Conservation (phyloP, 2,329 filamentous ascomycete species). For the Epichloe sp. region DNA sequence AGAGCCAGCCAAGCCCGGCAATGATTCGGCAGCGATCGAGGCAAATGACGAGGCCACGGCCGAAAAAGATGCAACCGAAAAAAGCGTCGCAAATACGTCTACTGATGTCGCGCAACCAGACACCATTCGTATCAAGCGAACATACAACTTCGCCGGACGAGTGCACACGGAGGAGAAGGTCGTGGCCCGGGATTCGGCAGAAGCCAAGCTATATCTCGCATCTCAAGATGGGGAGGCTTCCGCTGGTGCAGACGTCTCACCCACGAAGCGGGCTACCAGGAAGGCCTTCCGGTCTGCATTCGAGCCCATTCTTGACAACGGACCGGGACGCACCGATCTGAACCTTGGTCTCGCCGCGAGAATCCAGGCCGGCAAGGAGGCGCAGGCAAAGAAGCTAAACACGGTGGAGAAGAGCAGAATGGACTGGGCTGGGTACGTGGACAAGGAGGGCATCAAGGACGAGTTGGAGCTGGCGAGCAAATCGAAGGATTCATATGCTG, state of each 20-base stretch:
- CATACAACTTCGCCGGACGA: slow-evolving; percentile 63
- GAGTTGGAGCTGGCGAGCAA: slow-evolving; percentile 52
- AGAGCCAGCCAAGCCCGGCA: slow-evolving; percentile 5
- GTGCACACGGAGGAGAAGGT: slow-evolving; percentile 60
- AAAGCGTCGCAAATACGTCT: background rate
- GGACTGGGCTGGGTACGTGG: slow-evolving; percentile 61
- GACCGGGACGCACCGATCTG: slow-evolving; percentile 38
- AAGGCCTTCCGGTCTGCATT: slow-evolving; percentile 50
- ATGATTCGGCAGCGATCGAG: background rate
- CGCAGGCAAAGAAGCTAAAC: slow-evolving; percentile 51
- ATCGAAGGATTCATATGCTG: slow-evolving; percentile 50
- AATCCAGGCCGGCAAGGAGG: slow-evolving; percentile 33
- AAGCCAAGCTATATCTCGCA: slow-evolving; percentile 50
- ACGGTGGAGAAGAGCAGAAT: slow-evolving; percentile 60
- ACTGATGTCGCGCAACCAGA: slow-evolving; percentile 6
- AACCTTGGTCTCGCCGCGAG: slow-evolving; percentile 41
- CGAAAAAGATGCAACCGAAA: slow-evolving; percentile 14
- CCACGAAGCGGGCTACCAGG: slow-evolving; percentile 32
- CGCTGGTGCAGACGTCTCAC: slow-evolving; percentile 14
- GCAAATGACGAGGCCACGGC: slow-evolving; percentile 6
- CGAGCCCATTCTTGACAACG: slow-evolving; percentile 38
- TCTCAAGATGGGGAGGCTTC: slow-evolving; percentile 26
- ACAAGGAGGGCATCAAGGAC: slow-evolving; percentile 58
- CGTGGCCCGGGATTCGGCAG: slow-evolving; percentile 50
- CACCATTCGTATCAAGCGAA: slow-evolving; percentile 53